Evolutionary conservation across 2,329 filamentous ascomycete species (phyloP), one percentile per base, ranked within the genome.

Genomic region (Cadophora sp.): DNA sequence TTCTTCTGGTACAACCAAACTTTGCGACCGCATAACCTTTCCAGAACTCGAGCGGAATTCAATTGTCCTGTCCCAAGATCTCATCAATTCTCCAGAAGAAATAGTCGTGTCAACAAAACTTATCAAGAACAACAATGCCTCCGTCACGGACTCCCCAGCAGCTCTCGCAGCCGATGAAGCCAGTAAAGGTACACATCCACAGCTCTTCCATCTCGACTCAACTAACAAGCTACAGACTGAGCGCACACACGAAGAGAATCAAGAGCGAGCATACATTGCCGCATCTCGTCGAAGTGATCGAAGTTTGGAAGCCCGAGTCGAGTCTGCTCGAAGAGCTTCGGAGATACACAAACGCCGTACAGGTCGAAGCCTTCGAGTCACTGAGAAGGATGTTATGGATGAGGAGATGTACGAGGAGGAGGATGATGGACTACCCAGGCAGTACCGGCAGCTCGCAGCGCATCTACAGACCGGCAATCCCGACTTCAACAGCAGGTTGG

Each of bases 401-500:
- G 94, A 97, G 78, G 93, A 97, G 78, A 97, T 97, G 93, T 97
- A 97, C 77, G 94, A 97, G 76, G 94, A 97, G 79, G 92, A 97
- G 76, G 94, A 97, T 64, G 92, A 97, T 73, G 92, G 94, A 66
- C 78, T 92, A 27, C 89, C 91, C 0, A 85, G 88, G 69, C 87
- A 89, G 64, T 92, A 89, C 76, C 85, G 88, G 67, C 82, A 88
- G 16, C 81, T 93, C 37, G 87, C 87, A 16, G 84, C 87, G 3
- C 86, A 90, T 73, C 81, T 92, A 68, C 72, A 75, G 40, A 72
- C 71, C 19, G 62, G 62, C 8, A 70, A 72, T 26, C 51, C 62
- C n/a, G 66, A 72, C 19, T 74, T 76, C 64, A 75, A 76, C 51
- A 51, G 59, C 19, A 66, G 68, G 24, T 62, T 78, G 14, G 66